phyloP scores from a whole-genome alignment of 108 stramenopile species.

The Skeletonema tropicum region DNA sequence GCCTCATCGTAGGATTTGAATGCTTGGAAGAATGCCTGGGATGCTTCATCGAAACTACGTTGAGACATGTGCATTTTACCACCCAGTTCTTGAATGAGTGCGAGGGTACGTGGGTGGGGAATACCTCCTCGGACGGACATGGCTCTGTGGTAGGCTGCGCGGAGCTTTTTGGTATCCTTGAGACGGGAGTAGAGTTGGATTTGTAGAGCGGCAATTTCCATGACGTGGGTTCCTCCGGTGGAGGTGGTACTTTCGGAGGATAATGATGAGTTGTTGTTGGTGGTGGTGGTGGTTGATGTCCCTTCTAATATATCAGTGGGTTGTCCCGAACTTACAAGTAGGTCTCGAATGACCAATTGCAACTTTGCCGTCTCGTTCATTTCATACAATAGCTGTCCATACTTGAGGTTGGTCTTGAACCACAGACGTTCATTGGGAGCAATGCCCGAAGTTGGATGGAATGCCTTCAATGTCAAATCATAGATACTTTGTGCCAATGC shows the following conservation, averaged over 20 bases:
- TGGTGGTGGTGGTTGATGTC: background rate
- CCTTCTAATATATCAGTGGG: constrained; percentile 19
- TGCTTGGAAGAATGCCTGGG: constrained; percentile 89
- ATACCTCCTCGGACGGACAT: constrained; percentile 89
- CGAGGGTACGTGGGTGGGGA: constrained; percentile 91
- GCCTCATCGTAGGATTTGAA: constrained; percentile 96
- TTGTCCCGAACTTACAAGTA: constrained; percentile 45
- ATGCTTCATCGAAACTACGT: constrained; percentile 79
- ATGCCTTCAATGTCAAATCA: constrained; percentile 74
- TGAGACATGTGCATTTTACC: constrained; percentile 93
- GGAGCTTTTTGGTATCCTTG: constrained; percentile 89
- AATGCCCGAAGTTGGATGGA: constrained; percentile 73
- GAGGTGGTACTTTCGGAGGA: constrained; percentile 9
- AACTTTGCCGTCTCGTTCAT: constrained; percentile 88
- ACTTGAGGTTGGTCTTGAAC: constrained; percentile 96
- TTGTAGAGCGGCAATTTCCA: constrained; percentile 94
- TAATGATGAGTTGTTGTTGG: background rate
- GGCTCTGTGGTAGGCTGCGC: constrained; percentile 83
- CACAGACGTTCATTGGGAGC: constrained; percentile 89
- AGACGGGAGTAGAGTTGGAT: constrained; percentile 88
- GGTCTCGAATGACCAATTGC: constrained; percentile 83
- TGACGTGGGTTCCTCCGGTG: constrained; percentile 71
- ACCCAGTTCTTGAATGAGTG: constrained; percentile 90
- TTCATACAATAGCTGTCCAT: constrained; percentile 91
- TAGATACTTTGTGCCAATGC: constrained; percentile 67